These are phyloP conservation scores for Starmerella vaccinii DNA, from an alignment of 805 yeast species.

Conservation along the genomic window DNA sequence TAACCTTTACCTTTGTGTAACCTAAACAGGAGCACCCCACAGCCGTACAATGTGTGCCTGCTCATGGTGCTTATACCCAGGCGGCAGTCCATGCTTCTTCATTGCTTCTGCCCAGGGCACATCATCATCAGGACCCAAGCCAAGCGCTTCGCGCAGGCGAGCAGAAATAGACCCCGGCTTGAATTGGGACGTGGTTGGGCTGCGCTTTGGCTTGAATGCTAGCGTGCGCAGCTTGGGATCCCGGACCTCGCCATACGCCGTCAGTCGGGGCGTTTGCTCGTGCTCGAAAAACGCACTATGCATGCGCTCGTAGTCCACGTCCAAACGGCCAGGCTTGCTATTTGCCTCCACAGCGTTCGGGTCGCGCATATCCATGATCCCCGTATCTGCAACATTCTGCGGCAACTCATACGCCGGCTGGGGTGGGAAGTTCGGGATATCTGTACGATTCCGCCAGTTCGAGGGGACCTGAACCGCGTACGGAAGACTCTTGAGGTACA, in stretches of 20 bases:
- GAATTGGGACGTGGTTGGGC: slow-evolving; percentile 23
- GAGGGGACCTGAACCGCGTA: slow-evolving; percentile 68
- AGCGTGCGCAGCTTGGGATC: slow-evolving; percentile 27
- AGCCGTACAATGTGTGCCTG: slow-evolving; percentile 28
- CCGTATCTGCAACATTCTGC: slow-evolving; percentile 64
- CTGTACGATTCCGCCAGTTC: slow-evolving; percentile 77
- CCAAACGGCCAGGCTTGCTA: slow-evolving; percentile 67
- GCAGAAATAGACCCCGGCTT: slow-evolving; percentile 63
- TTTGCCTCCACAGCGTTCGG: slow-evolving; percentile 36
- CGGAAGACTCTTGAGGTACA: slow-evolving; percentile 52
- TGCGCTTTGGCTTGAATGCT: slow-evolving; percentile 2
- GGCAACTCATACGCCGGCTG: slow-evolving; percentile 67
- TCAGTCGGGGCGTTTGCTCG: slow-evolving; percentile 32
- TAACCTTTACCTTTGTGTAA: too few relatives aligned
- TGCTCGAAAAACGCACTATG: slow-evolving; percentile 79
- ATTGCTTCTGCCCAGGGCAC: slow-evolving; percentile 77
- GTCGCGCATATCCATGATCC: slow-evolving; percentile 52
- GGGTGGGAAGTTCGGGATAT: slow-evolving; percentile 39
- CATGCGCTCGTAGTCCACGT: slow-evolving; percentile 71
- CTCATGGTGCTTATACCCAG: slow-evolving; percentile 43
- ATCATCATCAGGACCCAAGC: slow-evolving; percentile 45
- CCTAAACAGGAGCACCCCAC: not conserved
- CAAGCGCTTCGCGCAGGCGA: slow-evolving; percentile 57
- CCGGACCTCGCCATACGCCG: slow-evolving; percentile 59
- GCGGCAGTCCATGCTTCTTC: slow-evolving; percentile 70